Conservation (phyloP, 2,329 filamentous ascomycete species). For the Sclerotinia trifoliorum region DNA sequence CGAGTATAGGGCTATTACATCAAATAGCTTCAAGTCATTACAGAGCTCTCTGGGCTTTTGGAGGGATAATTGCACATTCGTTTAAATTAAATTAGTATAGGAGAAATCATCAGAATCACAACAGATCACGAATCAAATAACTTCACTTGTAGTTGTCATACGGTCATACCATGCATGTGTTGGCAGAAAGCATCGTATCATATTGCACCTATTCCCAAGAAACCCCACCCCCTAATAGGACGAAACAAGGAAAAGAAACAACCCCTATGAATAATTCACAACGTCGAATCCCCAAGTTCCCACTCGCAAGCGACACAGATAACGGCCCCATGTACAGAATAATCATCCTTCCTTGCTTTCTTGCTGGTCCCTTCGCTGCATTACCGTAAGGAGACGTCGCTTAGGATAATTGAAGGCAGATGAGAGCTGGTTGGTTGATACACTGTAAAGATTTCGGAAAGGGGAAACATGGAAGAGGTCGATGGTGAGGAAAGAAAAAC, state of each 20-base stretch:
- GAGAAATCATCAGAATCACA: background rate
- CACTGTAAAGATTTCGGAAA: background rate
- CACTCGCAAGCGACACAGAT: background rate
- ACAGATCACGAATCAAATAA: slow-evolving; percentile 17
- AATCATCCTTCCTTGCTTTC: background rate
- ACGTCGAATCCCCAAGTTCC: background rate
- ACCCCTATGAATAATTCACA: slow-evolving; percentile 20
- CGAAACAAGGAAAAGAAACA: slow-evolving; percentile 18
- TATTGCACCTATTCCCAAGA: slow-evolving; percentile 32
- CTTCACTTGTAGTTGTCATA: slow-evolving; percentile 8
- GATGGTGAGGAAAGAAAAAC: slow-evolving; percentile 20
- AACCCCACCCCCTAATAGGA: slow-evolving; percentile 9
- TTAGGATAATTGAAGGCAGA: background rate
- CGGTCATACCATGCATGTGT: slow-evolving; percentile 19
- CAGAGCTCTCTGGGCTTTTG: background rate
- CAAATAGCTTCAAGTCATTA: slow-evolving; percentile 10
- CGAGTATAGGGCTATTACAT: background rate
- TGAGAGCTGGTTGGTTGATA: slow-evolving; percentile 2
- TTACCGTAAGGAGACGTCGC: background rate
- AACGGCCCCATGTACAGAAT: background rate
- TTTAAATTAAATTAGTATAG: slow-evolving; percentile 1
- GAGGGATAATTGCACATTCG: slow-evolving; percentile 7
- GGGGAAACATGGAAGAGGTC: background rate
- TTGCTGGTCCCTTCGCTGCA: background rate
- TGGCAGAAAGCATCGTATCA: slow-evolving; percentile 33